Base-by-base conservation (phyloP, 805 yeast species). In the Zygosaccharomyces lentus region DNA sequence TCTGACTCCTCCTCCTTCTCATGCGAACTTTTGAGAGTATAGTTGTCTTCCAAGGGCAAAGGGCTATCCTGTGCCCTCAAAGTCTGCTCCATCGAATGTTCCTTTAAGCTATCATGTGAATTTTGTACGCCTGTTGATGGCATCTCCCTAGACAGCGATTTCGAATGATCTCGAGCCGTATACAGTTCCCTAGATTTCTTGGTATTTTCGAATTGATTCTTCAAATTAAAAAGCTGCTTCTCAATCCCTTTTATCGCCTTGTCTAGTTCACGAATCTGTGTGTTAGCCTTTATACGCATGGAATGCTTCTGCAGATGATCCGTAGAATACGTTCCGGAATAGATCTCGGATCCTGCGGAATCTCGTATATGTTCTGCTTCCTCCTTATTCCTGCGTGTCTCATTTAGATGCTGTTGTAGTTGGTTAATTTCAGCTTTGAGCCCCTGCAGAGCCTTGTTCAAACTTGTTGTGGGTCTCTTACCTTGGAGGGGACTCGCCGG, bases 271-370 rank as follows among this genome's bases (percentile, higher is more conserved):
- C 66, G 54, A 9, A 65, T 54, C 36, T 62, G 63, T 8, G 64
- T 58, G 41, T 63, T 65, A 2, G 67, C 56, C 42, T 58, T 60
- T 4, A 66, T 59, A 27, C 64, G 58, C 54, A 59, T 50, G 1
- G 69, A 62, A 50, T 66, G 68, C 34, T 61, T 58, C 26, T 64
- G 65, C 25, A 65, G 43, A 54, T 65, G 69, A n/a, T 62, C 65
- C 2, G 67, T 62, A 2, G 68, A 64, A 34, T 66, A 66, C 3
- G 59, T 54, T 16, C 67, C 69, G 16, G 61, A 55, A 46, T 57
- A 63, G 3, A 65, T 64, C 41, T 62, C 66, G 6, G 61, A 53
- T 1, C 54, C 55, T 6, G 64, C 52, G 6, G 67, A 53, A 38
- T 60, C 54, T 34, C 58, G 50, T 9, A 58, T 38, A 36, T 52